Evolutionary conservation across 306 rosid species (phyloP), one percentile per base, ranked within the genome.

Genomic region (Cyamopsis tetragonoloba): DNA sequence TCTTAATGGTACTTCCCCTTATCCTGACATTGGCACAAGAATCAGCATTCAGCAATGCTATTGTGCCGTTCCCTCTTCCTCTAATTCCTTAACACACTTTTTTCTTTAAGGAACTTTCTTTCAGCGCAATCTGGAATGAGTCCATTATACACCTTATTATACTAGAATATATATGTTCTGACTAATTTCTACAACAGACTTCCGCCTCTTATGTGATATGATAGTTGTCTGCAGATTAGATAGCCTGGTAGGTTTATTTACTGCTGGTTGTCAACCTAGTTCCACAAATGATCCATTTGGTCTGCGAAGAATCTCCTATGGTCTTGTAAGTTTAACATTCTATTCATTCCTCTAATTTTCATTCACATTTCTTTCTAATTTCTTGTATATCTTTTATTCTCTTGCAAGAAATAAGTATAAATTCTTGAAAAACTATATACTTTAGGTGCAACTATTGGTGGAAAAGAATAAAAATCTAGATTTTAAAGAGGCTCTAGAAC

Each of bases 211-310:
- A 71, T 6, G 47, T 48, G 60, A 51, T 70, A 32, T 73, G 70
- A 49, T 75, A 24, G 39, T 42, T 60, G 54, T 81, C 28, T 86
- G 78, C 96, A 89, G 98, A 81, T 89, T 89, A 72, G 96, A 87
- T 81, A 92, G 96, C 79, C 91, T 92, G 69, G 84, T 85, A n/a
- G 96, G 98, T 70, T 83, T 92, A 78, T 89, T 92, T 83, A 76
- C 96, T 50, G 93, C 92, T 26, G 98, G 96, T 8, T 89, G 96
- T 78, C 96, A 89, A 88, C 96, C 98, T 64, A 87, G 89, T 81
- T 89, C 98, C 50, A 58, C 91, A 47, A 92, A 79, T 75, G 98
- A 92, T 59, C 93, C 91, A 28, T 92, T 89, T 84, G 96, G 96
- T 66, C 83, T 89, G 73, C 77, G 96, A 60, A 85, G 98, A 87